Conservation (phyloP, 371 early-diverging fungal genomes). For the Globomyces sp. region DNA sequence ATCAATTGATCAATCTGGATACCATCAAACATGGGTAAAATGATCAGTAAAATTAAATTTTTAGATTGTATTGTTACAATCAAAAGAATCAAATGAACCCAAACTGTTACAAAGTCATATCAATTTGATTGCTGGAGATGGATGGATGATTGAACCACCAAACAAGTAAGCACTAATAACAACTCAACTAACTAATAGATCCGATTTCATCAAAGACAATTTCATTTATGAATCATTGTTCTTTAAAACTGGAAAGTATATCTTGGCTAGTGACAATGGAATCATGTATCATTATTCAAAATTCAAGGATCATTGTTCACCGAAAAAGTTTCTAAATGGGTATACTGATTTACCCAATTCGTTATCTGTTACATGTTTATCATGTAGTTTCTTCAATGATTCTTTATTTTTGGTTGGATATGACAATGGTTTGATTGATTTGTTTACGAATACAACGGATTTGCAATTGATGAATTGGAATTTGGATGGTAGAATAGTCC, state of each 20-base stretch:
- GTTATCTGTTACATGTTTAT: constrained; percentile 8
- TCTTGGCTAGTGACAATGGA: not conserved
- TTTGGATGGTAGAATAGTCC: constrained; percentile 3
- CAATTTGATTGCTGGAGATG: not conserved
- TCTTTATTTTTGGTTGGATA: constrained; percentile 34
- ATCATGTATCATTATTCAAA: not conserved
- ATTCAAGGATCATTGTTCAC: not conserved
- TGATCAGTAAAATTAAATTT: not conserved
- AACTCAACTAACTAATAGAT: not conserved
- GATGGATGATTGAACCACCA: not conserved
- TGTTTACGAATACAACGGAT: constrained; percentile 20
- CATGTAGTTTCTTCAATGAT: constrained; percentile 26
- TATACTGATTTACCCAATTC: too few species aligned
- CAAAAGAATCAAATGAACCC: too few species aligned
- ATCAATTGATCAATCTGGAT: constrained; percentile 35
- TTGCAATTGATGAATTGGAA: constrained; percentile 29
- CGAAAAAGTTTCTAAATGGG: too few species aligned
- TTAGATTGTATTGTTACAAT: too few species aligned
- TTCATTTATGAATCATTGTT: not conserved
- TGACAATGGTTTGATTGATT: constrained; percentile 27
- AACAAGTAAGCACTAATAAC: not conserved
- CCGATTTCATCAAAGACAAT: not conserved
- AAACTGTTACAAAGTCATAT: not conserved
- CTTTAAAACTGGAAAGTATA: not conserved
- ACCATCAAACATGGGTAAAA: constrained; percentile 40